Conservation (phyloP, 1,284 basidiomycete species). For the Melampsora americana region DNA sequence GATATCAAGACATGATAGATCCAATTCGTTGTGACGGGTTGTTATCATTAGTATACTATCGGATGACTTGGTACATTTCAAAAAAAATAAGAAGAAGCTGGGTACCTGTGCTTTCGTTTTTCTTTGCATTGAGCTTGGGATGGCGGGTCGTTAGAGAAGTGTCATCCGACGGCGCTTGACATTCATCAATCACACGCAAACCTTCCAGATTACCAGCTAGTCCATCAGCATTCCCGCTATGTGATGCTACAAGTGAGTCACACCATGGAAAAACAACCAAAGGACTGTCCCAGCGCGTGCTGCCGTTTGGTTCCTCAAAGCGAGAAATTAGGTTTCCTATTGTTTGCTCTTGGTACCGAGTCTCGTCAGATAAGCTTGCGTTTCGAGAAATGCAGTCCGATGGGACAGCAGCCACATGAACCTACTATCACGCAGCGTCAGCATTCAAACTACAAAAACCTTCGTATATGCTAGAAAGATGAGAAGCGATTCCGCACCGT, state of each 20-base stretch:
- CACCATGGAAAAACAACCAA: slow-evolving; percentile 40
- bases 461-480: not conserved
- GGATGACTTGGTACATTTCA: not conserved
- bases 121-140: not conserved
- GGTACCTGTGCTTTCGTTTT: slow-evolving; percentile 8
- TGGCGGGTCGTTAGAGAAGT: not conserved
- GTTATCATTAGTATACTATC: not conserved
- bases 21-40: not conserved
- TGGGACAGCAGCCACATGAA: slow-evolving; percentile 25
- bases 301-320: slow-evolving; percentile 36
- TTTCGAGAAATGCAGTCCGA: slow-evolving; percentile 36
- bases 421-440: not conserved
- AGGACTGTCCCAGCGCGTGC: slow-evolving; percentile 36
- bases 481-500: slow-evolving; percentile 14
- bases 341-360: slow-evolving; percentile 31
- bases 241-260: slow-evolving; percentile 11
- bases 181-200: slow-evolving; percentile 28
- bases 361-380: slow-evolving; percentile 9
- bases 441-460: not conserved
- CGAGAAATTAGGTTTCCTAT: slow-evolving; percentile 25
- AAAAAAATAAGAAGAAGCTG: not conserved
- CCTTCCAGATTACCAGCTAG: slow-evolving; percentile 23
- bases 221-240: not conserved
- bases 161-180: slow-evolving; percentile 8
- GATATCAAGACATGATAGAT: not conserved